A percentile compares a stretch with the other conserved stretches of the same genome.
These are phyloP conservation scores for Cenococcum geophilum DNA, from an alignment of 495 filamentous ascomycete species.

Conservation along the genomic window DNA sequence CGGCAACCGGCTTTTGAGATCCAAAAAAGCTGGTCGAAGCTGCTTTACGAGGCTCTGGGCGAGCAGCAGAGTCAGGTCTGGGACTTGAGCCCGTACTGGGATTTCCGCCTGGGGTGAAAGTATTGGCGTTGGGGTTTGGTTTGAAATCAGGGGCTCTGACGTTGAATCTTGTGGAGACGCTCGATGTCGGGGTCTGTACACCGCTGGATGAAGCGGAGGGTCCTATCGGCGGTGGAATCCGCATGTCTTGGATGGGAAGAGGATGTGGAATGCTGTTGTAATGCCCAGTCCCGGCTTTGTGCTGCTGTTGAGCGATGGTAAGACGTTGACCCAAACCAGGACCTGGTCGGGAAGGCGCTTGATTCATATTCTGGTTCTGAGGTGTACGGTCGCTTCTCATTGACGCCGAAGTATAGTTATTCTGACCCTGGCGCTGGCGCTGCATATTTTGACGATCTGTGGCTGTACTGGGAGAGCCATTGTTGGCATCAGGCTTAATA, in stretches of 20 bases:
- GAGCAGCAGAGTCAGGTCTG: conserved; percentile 42
- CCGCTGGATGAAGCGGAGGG: conserved; percentile 43
- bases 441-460: conserved; percentile 47
- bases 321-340: conserved; percentile 45
- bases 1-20: conserved; percentile 52
- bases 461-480: conserved; percentile 17
- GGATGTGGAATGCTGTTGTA: conserved; percentile 44
- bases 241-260: conserved; percentile 49
- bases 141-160: conserved; percentile 78
- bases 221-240: conserved; percentile 44
- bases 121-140: conserved; percentile 68
- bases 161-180: conserved; percentile 64
- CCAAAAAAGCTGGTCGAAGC: conserved; percentile 51
- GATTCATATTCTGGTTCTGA: conserved; percentile 43
- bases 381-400: conserved; percentile 25
- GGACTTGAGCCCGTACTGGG: conserved; percentile 60
- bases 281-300: conserved; percentile 38
- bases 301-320: conserved; percentile 50
- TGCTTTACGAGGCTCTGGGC: conserved; percentile 45
- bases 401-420: conserved; percentile 20
- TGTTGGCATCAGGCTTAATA: conserved; percentile 21
- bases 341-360: conserved; percentile 39
- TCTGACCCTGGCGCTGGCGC: conserved; percentile 38
- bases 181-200: conserved; percentile 46
- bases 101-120: conserved; percentile 66